Evolutionary conservation across 2,329 filamentous ascomycete species (phyloP).

Genomic region (Elsinoe perseae): DNA sequence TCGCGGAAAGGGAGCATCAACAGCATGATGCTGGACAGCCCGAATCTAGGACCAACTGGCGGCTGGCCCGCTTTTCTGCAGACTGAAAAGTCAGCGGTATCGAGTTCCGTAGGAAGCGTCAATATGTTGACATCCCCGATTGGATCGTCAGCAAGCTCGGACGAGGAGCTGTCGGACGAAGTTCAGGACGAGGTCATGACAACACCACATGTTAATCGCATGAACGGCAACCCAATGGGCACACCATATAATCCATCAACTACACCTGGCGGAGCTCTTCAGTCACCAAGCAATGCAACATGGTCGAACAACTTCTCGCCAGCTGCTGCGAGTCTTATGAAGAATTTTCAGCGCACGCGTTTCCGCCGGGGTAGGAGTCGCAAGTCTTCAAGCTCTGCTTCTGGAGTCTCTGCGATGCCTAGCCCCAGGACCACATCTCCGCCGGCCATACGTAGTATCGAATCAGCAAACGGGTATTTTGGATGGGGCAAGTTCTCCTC

Average conservation of each 20-base stretch:
- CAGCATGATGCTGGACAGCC: constrained; percentile 51
- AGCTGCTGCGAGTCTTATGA: constrained; percentile 68
- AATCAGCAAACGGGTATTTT: constrained; percentile 39
- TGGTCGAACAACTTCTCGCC: constrained; percentile 62
- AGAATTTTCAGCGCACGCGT: constrained; percentile 64
- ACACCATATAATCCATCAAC: constrained; percentile 37
- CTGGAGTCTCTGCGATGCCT: constrained; percentile 59
- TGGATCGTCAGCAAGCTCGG: constrained; percentile 60
- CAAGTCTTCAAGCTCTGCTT: constrained; percentile 55
- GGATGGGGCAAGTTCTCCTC: constrained; percentile 34
- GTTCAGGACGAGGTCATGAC: constrained; percentile 65
- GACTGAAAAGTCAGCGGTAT: constrained; percentile 63
- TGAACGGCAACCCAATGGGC: constrained; percentile 42
- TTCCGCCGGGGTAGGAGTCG: constrained; percentile 47
- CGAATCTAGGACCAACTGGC: constrained; percentile 44
- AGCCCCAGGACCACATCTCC: constrained; percentile 70
- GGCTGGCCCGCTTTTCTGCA: constrained; percentile 20
- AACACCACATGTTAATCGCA: constrained; percentile 68
- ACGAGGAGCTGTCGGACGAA: constrained; percentile 41
- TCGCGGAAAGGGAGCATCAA: constrained; percentile 40
- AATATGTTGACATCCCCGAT: constrained; percentile 74
- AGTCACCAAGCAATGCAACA: constrained; percentile 15
- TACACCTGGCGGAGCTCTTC: constrained; percentile 36
- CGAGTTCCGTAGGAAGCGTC: constrained; percentile 73
- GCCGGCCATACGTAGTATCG: constrained; percentile 52